Evolutionary conservation across 2,329 filamentous ascomycete genomes (phyloP).

Genomic region (Cladosporium sp.): DNA sequence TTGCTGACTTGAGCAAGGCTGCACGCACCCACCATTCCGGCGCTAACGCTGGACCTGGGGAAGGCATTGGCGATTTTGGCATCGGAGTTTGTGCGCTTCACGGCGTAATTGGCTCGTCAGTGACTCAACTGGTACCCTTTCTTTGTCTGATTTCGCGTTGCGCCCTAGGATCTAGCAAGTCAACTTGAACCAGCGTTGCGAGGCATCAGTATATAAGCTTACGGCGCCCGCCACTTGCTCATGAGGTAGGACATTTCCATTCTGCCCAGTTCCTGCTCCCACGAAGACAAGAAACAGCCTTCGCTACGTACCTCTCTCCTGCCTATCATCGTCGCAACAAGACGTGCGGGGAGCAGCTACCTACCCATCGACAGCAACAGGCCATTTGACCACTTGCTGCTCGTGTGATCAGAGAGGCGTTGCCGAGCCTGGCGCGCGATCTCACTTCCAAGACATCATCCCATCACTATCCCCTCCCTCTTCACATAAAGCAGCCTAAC

Average conservation of each 20-base stretch:
- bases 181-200: not conserved
- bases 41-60: not conserved
- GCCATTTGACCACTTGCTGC: conserved; percentile 1
- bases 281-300: not conserved
- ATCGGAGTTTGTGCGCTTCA: not conserved
- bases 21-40: not conserved
- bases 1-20: not conserved
- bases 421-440: conserved; percentile 11
- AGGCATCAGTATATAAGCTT: not conserved
- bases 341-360: conserved; percentile 12
- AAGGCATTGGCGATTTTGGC: not conserved
- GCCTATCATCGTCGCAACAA: not conserved
- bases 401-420: conserved; percentile 9
- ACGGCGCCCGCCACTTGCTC: conserved; percentile 4
- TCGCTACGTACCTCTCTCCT: not conserved
- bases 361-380: not conserved
- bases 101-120: conserved; percentile 9
- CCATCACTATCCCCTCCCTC: not conserved
- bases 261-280: not conserved
- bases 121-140: not conserved
- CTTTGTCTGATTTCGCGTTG: not conserved
- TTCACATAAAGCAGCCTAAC: not conserved
- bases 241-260: conserved; percentile 8
- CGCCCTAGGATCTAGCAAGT: not conserved
- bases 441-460: conserved; percentile 4